Percentiles rank a stretch among this genome's conserved stretches.
phyloP scores from a whole-genome alignment of 768 basidiomycete genomes.

The Russula griseocarnosa region DNA sequence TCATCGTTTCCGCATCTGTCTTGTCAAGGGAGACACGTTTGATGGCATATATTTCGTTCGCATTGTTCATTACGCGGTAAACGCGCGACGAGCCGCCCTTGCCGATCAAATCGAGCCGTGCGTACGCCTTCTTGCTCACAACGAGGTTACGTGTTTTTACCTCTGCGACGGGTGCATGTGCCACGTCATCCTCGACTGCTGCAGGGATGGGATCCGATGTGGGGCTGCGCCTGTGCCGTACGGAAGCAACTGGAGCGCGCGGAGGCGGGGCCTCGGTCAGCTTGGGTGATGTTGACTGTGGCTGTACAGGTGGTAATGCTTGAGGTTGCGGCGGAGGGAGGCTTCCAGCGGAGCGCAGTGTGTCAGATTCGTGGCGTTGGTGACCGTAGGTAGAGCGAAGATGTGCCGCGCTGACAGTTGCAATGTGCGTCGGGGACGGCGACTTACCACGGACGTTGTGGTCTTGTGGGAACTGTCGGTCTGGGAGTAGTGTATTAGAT shows the following conservation, averaged over 20 bases:
- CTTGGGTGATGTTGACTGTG: conserved; percentile 22
- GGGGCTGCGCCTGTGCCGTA: conserved; percentile 61
- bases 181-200: conserved; percentile 40
- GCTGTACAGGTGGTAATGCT: conserved; percentile 11
- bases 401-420: conserved; percentile 30
- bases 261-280: conserved; percentile 13
- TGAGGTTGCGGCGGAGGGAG: conserved; percentile 11
- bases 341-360: conserved; percentile 50
- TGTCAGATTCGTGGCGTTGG: conserved; percentile 72
- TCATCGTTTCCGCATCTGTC: conserved; percentile 84
- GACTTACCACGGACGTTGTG: conserved; percentile 42
- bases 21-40: conserved; percentile 90
- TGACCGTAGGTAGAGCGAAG: conserved; percentile 43
- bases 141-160: conserved; percentile 26
- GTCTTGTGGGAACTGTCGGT: conserved; percentile 27
- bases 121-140: conserved; percentile 73
- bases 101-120: conserved; percentile 83
- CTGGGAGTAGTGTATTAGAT: conserved; percentile 23
- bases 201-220: conserved; percentile 46
- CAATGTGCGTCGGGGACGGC: conserved; percentile 48
- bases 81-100: conserved; percentile 96
- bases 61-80: conserved; percentile 77
- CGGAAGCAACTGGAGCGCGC: conserved; percentile 14
- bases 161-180: conserved; percentile 20
- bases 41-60: conserved; percentile 80